phyloP scores from a whole-genome alignment of 1,284 basidiomycete species.

The Rhizoctonia solani region DNA sequence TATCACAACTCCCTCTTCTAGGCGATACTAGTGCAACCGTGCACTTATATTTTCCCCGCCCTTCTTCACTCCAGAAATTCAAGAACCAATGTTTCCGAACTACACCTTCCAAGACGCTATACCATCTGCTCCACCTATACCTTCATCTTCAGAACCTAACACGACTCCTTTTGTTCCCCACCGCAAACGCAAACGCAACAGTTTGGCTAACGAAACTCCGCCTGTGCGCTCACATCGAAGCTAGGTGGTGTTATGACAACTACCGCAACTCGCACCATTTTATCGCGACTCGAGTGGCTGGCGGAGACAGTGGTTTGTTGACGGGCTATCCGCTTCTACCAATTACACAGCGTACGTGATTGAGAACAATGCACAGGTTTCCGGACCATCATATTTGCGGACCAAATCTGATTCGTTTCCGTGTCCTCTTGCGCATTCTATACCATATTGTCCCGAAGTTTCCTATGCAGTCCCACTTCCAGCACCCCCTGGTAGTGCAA shows the following conservation, averaged over 20 bases:
- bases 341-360: constrained; percentile 74
- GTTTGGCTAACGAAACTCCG: constrained; percentile 59
- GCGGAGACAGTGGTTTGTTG: constrained; percentile 67
- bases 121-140: constrained; percentile 51
- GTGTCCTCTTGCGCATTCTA: constrained; percentile 71
- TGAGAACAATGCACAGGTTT: constrained; percentile 54
- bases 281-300: constrained; percentile 60
- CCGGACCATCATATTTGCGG: constrained; percentile 63
- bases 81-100: constrained; percentile 70
- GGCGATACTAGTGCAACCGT: constrained; percentile 79
- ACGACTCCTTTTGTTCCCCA: constrained; percentile 61
- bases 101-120: constrained; percentile 74
- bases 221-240: constrained; percentile 55
- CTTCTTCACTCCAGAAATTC: constrained; percentile 48
- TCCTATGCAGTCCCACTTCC: constrained; percentile 72
- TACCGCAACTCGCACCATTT: constrained; percentile 27
- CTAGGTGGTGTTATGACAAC: not conserved
- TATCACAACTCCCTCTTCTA: constrained; percentile 58
- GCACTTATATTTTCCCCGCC: constrained; percentile 77
- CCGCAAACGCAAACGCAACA: constrained; percentile 47
- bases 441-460: constrained; percentile 73
- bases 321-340: constrained; percentile 59
- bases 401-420: constrained; percentile 69
- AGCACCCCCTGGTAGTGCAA: constrained; percentile 46
- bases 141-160: constrained; percentile 50